Conservation (phyloP, 2,329 filamentous ascomycete genomes). For the Mycosphaerella sp. region DNA sequence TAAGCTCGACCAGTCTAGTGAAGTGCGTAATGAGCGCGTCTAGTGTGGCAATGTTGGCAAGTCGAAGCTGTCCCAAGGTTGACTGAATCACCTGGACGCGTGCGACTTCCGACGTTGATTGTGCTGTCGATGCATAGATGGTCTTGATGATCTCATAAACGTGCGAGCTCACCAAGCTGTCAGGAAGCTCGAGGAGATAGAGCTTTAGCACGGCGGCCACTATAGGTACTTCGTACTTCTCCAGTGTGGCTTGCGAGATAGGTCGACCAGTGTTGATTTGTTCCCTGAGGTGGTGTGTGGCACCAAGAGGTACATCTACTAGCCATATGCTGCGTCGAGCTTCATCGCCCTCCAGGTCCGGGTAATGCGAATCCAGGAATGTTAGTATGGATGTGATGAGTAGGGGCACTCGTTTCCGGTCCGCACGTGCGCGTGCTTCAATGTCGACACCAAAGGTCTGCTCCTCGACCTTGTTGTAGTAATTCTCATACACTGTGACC, state of each 20-base stretch:
- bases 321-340: constrained; percentile 89
- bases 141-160: constrained; percentile 99
- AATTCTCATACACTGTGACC: constrained; percentile 94
- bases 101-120: constrained; percentile 68
- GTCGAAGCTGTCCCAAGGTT: constrained; percentile 85
- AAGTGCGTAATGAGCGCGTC: constrained; percentile 98
- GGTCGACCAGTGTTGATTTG: constrained; percentile 81
- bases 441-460: constrained; percentile 97
- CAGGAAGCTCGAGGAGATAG: constrained; percentile 90
- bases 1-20: constrained; percentile 90
- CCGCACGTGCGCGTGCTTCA: constrained; percentile 86
- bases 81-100: constrained; percentile 90
- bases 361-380: constrained; percentile 94
- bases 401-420: constrained; percentile 90
- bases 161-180: constrained; percentile 96
- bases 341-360: constrained; percentile 94
- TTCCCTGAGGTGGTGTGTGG: constrained; percentile 76
- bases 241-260: constrained; percentile 67
- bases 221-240: constrained; percentile 88
- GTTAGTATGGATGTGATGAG: constrained; percentile 90
- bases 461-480: constrained; percentile 96
- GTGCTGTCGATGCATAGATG: constrained; percentile 77
- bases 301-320: constrained; percentile 76
- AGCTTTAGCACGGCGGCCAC: constrained; percentile 89
- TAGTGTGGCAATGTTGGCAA: constrained; percentile 97